Evolutionary conservation across 2,329 filamentous ascomycete species (phyloP), one percentile per base, ranked within the genome.

Genomic region (Phaeosphaeriaceae sp.): DNA sequence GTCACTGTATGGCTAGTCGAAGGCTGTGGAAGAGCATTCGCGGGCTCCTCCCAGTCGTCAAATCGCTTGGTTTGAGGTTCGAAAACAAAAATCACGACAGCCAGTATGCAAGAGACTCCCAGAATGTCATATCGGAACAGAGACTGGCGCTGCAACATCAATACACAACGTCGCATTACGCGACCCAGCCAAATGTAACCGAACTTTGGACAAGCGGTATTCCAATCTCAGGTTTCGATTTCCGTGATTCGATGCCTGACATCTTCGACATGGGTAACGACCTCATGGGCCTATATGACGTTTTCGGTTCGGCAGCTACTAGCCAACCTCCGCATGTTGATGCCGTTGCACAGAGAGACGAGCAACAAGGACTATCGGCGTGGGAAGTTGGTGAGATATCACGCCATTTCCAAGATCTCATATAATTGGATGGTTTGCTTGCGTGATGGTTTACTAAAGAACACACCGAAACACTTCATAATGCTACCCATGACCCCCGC

Each of bases 21-120:
- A 54, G 58, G 16, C 46, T 63, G 13, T 63, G 60, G 60, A 59
- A 56, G 37, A 63, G 53, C 32, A 51, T 63, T 30, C 53, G 54
- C 3, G 58, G 58, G 12, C 41, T 63, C 4, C 15, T 63, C n/a
- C 60, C 60, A 2, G 46, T 56, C 7, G 37, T 63, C 1, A 54
- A 50, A 17, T 59, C 60, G 1, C 35, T 63, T 7, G 47, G 50
- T 4, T 33, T 17, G 2, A n/a, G 30, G n/a, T 6, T 7, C 4
- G 30, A n/a, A 33, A 13, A 13, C 6, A 33, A 13, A 12, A 17
- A n/a, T 13, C 30, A 28, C 23, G 15, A 40, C 16, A 16, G 23
- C 21, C 23, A 29, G 23, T 3, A 8, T 26, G 11, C 11, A 26
- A 26, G 6, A 11, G 23, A 26, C 23, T 26, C 23, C 23, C 23